phyloP scores from a whole-genome alignment of 2,329 filamentous ascomycete species.

The Bipolaris victoriae region DNA sequence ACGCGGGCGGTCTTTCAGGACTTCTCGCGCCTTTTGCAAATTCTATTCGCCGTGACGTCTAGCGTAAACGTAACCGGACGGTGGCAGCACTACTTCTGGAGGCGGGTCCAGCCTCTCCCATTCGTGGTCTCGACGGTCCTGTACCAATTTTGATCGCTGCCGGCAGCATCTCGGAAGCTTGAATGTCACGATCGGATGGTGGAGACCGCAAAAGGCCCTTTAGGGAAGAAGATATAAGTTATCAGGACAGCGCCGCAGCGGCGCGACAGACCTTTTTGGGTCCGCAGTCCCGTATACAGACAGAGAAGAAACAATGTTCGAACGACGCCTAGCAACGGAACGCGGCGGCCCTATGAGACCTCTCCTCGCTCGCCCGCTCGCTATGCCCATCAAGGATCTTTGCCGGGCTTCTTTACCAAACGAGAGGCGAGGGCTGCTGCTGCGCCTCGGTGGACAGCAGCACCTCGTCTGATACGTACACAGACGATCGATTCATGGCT shows the following conservation, averaged over 20 bases:
- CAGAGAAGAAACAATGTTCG: constrained; percentile 5
- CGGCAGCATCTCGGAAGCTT: constrained; percentile 38
- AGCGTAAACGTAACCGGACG: constrained; percentile 20
- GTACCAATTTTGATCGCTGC: constrained; percentile 22
- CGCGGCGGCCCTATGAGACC: constrained; percentile 23
- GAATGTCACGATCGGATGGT: constrained; percentile 20
- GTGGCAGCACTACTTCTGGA: constrained; percentile 20
- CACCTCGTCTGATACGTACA: constrained; percentile 16
- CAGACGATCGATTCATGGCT: constrained; percentile 9
- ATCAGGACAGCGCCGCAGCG: constrained; percentile 23
- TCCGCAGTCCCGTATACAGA: constrained; percentile 8
- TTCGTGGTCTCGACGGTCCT: constrained; percentile 27
- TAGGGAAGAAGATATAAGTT: constrained; percentile 38
- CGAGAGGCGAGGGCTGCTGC: constrained; percentile 17
- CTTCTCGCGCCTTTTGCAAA: background rate
- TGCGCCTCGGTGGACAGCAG: constrained; percentile 19
- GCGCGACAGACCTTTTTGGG: constrained; percentile 4
- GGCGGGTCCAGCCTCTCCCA: constrained; percentile 24
- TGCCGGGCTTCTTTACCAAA: constrained; percentile 14
- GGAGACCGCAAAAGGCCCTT: constrained; percentile 47
- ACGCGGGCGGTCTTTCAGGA: background rate
- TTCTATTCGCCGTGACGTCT: constrained; percentile 21
- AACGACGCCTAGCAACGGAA: constrained; percentile 22
- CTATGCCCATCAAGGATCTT: constrained; percentile 19
- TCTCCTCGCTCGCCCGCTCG: constrained; percentile 23